Percentiles rank a stretch among this genome's conserved stretches.
Conservation (phyloP, 2,329 filamentous ascomycete genomes). For the Nannizzia gypsea region DNA sequence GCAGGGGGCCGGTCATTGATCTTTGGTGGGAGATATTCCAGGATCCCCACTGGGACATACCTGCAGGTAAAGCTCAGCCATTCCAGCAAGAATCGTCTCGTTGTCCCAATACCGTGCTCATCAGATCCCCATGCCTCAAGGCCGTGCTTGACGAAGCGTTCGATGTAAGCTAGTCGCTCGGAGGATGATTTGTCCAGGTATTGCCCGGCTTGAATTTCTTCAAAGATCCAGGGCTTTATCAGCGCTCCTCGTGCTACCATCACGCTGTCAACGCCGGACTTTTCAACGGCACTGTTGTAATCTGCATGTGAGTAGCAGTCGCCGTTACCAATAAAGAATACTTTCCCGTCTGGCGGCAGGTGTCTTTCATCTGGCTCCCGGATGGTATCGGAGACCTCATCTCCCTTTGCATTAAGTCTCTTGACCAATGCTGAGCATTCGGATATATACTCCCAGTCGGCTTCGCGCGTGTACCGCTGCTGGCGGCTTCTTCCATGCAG, state of each 20-base stretch:
- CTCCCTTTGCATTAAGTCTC: constrained; percentile 58
- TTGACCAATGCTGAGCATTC: constrained; percentile 79
- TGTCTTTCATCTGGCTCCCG: constrained; percentile 64
- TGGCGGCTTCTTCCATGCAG: constrained; percentile 87
- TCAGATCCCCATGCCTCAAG: constrained; percentile 93
- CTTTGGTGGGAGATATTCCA: constrained; percentile 77
- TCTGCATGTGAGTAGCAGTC: constrained; percentile 91
- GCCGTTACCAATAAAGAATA: constrained; percentile 92
- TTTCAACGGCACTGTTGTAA: constrained; percentile 65
- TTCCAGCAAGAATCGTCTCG: constrained; percentile 82
- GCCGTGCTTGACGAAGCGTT: constrained; percentile 82
- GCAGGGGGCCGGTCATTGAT: constrained; percentile 82
- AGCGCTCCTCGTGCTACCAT: constrained; percentile 96
- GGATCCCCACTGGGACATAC: constrained; percentile 78
- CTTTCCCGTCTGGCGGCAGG: constrained; percentile 55
- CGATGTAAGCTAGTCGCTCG: constrained; percentile 73
- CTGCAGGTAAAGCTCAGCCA: constrained; percentile 89
- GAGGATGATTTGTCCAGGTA: constrained; percentile 90
- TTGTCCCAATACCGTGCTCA: constrained; percentile 83
- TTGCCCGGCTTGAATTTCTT: constrained; percentile 83
- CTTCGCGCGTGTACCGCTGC: constrained; percentile 80
- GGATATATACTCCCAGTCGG: constrained; percentile 93
- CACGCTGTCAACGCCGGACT: constrained; percentile 75
- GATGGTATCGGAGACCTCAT: constrained; percentile 60
- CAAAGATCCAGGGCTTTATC: constrained; percentile 97